Percentiles rank a stretch among this genome's conserved stretches.
Evolutionary conservation across 2,329 filamentous ascomycete species (phyloP).

Genomic region (Pseudogymnoascus sp.): DNA sequence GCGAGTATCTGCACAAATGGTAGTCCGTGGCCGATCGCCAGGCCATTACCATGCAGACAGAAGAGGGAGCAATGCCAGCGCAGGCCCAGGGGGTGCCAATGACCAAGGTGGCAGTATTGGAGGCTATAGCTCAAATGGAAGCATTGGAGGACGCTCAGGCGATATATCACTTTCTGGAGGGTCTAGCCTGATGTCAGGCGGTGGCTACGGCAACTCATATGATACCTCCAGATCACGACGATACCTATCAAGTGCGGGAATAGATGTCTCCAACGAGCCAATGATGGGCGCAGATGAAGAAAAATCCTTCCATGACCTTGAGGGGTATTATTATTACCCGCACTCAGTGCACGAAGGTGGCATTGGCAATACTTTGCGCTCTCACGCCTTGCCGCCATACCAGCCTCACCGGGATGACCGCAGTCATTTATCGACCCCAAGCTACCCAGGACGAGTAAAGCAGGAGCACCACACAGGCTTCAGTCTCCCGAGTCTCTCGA

Average conservation of each 20-base stretch:
- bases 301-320: slow-evolving; percentile 23
- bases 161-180: slow-evolving; percentile 24
- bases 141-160: slow-evolving; percentile 19
- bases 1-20: slow-evolving; percentile 52
- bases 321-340: slow-evolving; percentile 27
- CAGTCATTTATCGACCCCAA: slow-evolving; percentile 15
- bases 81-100: slow-evolving; percentile 43
- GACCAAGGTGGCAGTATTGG: slow-evolving; percentile 21
- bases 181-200: slow-evolving; percentile 21
- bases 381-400: slow-evolving; percentile 6
- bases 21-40: slow-evolving; percentile 58
- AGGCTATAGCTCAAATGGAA: slow-evolving; percentile 21
- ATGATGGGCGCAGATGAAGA: slow-evolving; percentile 25
- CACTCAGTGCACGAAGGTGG: slow-evolving; percentile 20
- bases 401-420: slow-evolving; percentile 16
- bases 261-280: slow-evolving; percentile 27
- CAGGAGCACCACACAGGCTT: slow-evolving; percentile 20
- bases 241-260: slow-evolving; percentile 18
- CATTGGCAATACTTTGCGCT: slow-evolving; percentile 7
- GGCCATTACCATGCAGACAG: slow-evolving; percentile 52
- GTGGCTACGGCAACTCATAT: slow-evolving; percentile 21
- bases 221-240: slow-evolving; percentile 21
- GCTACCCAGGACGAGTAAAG: slow-evolving; percentile 24
- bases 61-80: slow-evolving; percentile 42
- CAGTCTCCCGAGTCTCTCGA: slow-evolving; percentile 21